These are phyloP conservation scores for Corrigiola litoralis DNA, from an alignment of 179 eudicot genomes.

Conservation along the genomic window DNA sequence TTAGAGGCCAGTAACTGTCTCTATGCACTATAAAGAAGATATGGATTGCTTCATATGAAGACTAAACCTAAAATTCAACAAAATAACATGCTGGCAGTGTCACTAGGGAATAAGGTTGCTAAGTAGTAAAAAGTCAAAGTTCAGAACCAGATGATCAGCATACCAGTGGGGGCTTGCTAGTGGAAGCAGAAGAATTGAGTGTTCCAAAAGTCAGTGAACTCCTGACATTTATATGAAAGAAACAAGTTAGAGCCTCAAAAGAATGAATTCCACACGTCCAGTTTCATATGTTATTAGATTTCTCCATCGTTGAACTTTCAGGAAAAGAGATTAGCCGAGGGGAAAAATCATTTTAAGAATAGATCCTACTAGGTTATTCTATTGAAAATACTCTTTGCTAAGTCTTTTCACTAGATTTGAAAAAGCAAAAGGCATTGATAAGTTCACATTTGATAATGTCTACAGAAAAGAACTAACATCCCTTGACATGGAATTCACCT, in stretches of 20 bases:
- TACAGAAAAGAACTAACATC: no score
- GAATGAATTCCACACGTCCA: background rate
- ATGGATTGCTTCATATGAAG: no score
- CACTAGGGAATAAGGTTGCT: background rate
- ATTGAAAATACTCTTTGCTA: no score
- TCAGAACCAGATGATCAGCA: conserved; percentile 7
- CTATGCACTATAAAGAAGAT: no score
- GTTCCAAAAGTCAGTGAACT: conserved; percentile 5
- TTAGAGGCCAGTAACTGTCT: no score
- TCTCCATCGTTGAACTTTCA: background rate
- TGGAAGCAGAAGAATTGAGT: conserved; percentile 11
- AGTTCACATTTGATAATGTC: no score
- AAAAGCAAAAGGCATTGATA: no score
- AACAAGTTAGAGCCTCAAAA: conserved; percentile 1
- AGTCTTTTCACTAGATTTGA: no score
- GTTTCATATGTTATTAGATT: background rate
- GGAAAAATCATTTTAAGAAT: background rate
- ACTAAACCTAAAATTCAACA: no score
- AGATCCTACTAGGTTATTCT: no score
- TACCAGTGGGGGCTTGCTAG: conserved; percentile 19
- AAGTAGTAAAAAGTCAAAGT: background rate
- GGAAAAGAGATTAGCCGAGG: background rate
- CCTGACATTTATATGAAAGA: conserved; percentile 14
- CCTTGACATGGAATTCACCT: no score
- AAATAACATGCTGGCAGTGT: background rate